phyloP scores from a whole-genome alignment of 139 green algal species.

The Picochlorum sp. region DNA sequence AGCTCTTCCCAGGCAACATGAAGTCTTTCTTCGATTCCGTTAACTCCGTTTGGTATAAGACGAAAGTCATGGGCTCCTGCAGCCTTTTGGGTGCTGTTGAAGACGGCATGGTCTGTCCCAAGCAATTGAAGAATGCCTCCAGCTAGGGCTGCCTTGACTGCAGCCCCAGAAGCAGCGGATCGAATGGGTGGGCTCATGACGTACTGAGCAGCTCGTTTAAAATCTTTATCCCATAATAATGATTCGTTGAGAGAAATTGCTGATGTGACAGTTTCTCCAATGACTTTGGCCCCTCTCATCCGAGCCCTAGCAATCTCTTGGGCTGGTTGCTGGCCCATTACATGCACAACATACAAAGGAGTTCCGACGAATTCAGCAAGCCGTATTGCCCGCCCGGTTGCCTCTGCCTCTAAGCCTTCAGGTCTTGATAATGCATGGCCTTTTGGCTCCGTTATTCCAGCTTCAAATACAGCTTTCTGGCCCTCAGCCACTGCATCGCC shows the following conservation, averaged over 20 bases:
- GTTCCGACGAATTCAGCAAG: conserved; percentile 66
- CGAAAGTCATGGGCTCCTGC: conserved; percentile 75
- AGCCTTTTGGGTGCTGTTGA: conserved; percentile 85
- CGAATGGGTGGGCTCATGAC: conserved; percentile 94
- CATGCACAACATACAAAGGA: conserved; percentile 96
- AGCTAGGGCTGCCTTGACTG: conserved; percentile 21
- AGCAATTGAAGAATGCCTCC: conserved; percentile 36
- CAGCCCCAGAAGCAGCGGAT: conserved; percentile 22
- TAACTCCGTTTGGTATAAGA: conserved; percentile 90
- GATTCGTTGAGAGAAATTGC: conserved; percentile 68
- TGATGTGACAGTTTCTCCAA: conserved; percentile 69
- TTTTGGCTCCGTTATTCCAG: conserved; percentile 71
- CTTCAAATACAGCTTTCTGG: conserved; percentile 44
- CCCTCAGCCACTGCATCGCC: conserved; percentile 70
- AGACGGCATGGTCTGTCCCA: conserved; percentile 84
- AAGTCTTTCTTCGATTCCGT: conserved; percentile 91
- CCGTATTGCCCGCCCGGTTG: conserved; percentile 70
- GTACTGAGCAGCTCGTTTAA: conserved; percentile 54
- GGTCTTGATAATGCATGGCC: conserved; percentile 80
- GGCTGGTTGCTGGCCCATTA: conserved; percentile 80
- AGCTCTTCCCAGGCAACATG: conserved; percentile 79
- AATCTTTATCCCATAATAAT: conserved; percentile 66
- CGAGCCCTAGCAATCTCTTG: conserved; percentile 44
- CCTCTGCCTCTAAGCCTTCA: conserved; percentile 74
- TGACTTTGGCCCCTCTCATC: conserved; percentile 32